phyloP scores from a whole-genome alignment of 208 protist species.

The Crithidia expoeki region DNA sequence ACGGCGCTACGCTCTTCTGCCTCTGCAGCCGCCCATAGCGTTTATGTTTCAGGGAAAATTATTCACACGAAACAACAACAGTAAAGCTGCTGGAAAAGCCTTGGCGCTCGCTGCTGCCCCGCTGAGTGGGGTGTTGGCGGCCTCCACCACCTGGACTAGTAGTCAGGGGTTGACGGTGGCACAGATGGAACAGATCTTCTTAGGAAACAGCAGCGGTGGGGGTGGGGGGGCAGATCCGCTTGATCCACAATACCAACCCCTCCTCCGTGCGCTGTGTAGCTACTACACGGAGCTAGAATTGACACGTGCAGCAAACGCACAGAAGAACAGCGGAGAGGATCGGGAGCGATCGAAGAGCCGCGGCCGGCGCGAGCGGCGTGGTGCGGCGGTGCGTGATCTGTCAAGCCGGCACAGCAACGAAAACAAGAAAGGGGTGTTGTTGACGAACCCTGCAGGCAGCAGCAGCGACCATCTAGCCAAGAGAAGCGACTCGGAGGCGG shows the following conservation, averaged over 20 bases:
- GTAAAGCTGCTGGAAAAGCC: not conserved
- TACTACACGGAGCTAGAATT: conserved; percentile 59
- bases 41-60: conserved; percentile 55
- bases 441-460: not conserved
- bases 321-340: not conserved
- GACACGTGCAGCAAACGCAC: not conserved
- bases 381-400: not conserved
- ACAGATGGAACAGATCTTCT: conserved; percentile 71
- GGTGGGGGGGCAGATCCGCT: conserved; percentile 54
- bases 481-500: not conserved
- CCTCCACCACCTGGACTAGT: conserved; percentile 78
- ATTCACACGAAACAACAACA: conserved; percentile 25
- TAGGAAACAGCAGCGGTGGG: conserved; percentile 24
- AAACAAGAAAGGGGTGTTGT: not conserved
- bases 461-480: not conserved
- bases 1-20: conserved; percentile 55
- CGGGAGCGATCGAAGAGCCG: not conserved
- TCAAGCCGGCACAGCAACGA: not conserved
- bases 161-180: conserved; percentile 53
- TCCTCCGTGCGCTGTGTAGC: conserved; percentile 52
- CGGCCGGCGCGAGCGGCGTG: conserved; percentile 5
- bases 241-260: conserved; percentile 65
- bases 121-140: conserved; percentile 56
- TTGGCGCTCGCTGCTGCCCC: not conserved
- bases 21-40: conserved; percentile 62